Evolutionary conservation across 2,329 filamentous ascomycete species (phyloP), one percentile per base, ranked within the genome.

Genomic region (Claviceps sp.): DNA sequence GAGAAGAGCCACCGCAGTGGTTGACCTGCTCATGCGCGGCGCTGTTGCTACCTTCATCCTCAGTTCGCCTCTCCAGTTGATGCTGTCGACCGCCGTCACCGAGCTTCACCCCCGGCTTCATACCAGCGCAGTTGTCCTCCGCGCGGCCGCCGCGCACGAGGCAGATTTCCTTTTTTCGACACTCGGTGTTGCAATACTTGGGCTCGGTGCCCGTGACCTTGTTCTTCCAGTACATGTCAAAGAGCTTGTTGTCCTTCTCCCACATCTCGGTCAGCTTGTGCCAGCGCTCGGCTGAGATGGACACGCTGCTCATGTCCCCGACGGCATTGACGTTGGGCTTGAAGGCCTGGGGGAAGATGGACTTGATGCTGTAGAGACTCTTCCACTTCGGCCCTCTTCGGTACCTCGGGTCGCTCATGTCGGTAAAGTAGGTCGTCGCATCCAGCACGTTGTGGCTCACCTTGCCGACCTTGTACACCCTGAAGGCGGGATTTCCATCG

Each of bases 401-500:
- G 44, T 38, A 47, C 6, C 3, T 5, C 3, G 7, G 9, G 3
- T 42, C 37, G 24, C 8, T 47, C 37, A 38, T 37, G 44, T 51
- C 16, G 20, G 44, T 14, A 14, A 6, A 9, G 37, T 43, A 37
- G 14, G 44, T 51, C 11, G 20, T 37, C 14, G 44, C 1, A 22
- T 47, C 18, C 0, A 47, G 2, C 16, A 51, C 22, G 42, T 65
- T 73, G 56, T 74, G 80, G 1, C 76, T 79, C 7, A 70, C 70
- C 0, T 77, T 72, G 58, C 81, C 77, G 52, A 81, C 70, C 22
- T 73, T 69, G 63, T 81, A 79, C 41, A 81, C 70, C 46, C 76
- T 73, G 64, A 81, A 81, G 2, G 76, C 70, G 1, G 78, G 74
- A 54, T 75, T 71, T 24, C 74, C 77, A 2, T 72, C 75, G 1